Evolutionary conservation across 495 filamentous ascomycete species (phyloP).

Genomic region (Clavariopsis aquatica): DNA sequence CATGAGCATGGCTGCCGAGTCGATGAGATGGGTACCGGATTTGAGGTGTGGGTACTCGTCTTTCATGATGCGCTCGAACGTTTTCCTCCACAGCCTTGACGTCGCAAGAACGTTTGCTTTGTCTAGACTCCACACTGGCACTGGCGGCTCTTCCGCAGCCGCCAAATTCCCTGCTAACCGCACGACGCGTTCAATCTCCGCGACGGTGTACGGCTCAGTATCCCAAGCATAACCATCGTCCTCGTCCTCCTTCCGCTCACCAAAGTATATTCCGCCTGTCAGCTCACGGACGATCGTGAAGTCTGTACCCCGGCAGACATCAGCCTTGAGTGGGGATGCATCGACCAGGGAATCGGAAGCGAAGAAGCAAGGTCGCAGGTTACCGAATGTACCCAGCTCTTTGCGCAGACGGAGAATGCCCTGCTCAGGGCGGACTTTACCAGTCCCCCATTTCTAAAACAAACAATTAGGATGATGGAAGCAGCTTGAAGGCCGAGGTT

Average conservation of each 20-base stretch:
- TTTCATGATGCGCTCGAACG: constrained; percentile 74
- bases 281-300: constrained; percentile 95
- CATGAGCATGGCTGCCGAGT: constrained; percentile 96
- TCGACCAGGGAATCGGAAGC: constrained; percentile 85
- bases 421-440: constrained; percentile 87
- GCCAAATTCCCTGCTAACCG: constrained; percentile 83
- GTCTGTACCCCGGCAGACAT: constrained; percentile 83
- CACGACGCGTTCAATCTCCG: constrained; percentile 87
- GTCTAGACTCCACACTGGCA: constrained; percentile 85
- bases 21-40: constrained; percentile 88
- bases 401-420: constrained; percentile 92
- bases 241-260: constrained; percentile 84
- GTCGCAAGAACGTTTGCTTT: constrained; percentile 98
- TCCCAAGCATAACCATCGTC: constrained; percentile 78
- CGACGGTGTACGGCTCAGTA: constrained; percentile 83
- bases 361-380: constrained; percentile 97
- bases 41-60: constrained; percentile 88
- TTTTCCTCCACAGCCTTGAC: constrained; percentile 84
- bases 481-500: background rate
- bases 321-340: constrained; percentile 82
- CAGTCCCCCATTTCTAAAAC: constrained; percentile 83
- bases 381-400: constrained; percentile 91
- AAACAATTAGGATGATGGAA: constrained; percentile 2
- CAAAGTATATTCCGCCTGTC: constrained; percentile 96
- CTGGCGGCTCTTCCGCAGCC: constrained; percentile 73